Base-by-base conservation (phyloP, 345 rosid species). In the Anacardium occidentale region DNA sequence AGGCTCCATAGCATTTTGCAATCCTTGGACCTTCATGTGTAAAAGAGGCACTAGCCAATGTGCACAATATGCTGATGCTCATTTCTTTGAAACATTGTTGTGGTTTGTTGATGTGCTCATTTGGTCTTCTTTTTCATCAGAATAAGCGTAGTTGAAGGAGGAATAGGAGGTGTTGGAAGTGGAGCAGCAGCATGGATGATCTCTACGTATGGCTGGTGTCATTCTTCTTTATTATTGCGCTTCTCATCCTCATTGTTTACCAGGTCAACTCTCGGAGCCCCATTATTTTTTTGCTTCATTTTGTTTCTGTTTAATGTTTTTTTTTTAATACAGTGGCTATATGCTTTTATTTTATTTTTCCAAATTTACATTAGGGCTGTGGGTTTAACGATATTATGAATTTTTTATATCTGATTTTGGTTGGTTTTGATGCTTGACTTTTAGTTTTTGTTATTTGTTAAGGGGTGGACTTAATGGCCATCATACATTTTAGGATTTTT, bases 211-310 rank as follows among this genome's bases (percentile, higher is more conserved):
- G 98, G 98, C 89, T 93, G 12, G 72, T 86, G 70, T 89, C 97
- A 75, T 91, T 93, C 90, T 89, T 93, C 92, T 60, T 86, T 84
- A 85, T 87, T 77, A 87, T 91, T 20, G 85, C 90, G 62, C 86
- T 91, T 68, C 78, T 89, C 50, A 88, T 89, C 59, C 79, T 93
- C 77, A 77, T 93, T 70, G 89, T 93, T 72, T 89, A 85, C 74
- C 98, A 93, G 98, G 97, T 93, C 67, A 69, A 10, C 25, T 34
- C 78, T 47, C 65, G 54, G 7, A 32, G 11, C 14, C 82, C 74
- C 69, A 63, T 18, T 25, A 29, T 18, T 50, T 7, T 26, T 1
- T n/a, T 44, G 69, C 66, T 26, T 37, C 42, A 37, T 37, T 29
- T 37, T 37, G 42, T 37, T 37, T 37, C 42, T 37, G 7, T 37